These are phyloP conservation scores for Penicillium sp. DNA, from an alignment of 2,329 filamentous ascomycete species.

Conservation along the genomic window DNA sequence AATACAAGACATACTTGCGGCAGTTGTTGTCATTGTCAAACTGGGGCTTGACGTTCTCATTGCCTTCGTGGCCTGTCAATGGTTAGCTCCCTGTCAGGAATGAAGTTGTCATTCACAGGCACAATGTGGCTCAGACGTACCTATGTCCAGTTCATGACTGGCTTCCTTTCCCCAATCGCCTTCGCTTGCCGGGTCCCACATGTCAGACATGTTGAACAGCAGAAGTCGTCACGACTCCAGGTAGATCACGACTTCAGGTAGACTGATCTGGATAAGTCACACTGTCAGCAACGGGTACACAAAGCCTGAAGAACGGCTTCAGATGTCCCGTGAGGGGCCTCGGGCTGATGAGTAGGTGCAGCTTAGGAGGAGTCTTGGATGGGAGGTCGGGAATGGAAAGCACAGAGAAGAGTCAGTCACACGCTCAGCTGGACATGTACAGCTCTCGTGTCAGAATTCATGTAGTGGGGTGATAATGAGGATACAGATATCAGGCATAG, in stretches of 20 bases:
- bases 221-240: background rate
- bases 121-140: background rate
- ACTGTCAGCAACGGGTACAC: background rate
- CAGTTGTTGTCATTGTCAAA: constrained; percentile 26
- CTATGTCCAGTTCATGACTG: background rate
- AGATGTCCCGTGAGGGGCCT: too few relatives aligned
- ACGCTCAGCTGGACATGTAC: too few relatives aligned
- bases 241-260: background rate
- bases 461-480: background rate
- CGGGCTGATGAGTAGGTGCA: too few relatives aligned
- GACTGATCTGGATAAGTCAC: background rate
- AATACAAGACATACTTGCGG: constrained; percentile 32
- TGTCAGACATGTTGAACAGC: background rate
- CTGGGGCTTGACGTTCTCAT: background rate
- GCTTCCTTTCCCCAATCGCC: background rate
- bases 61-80: background rate
- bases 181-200: background rate
- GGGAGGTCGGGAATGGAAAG: too few relatives aligned
- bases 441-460: background rate
- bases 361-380: too few relatives aligned
- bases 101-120: background rate
- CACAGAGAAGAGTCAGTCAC: too few relatives aligned
- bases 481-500: background rate
- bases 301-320: background rate
- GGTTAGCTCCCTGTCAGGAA: background rate